Evolutionary conservation across 257 asterid species (phyloP).

Genomic region (Solanum clarkiae): DNA sequence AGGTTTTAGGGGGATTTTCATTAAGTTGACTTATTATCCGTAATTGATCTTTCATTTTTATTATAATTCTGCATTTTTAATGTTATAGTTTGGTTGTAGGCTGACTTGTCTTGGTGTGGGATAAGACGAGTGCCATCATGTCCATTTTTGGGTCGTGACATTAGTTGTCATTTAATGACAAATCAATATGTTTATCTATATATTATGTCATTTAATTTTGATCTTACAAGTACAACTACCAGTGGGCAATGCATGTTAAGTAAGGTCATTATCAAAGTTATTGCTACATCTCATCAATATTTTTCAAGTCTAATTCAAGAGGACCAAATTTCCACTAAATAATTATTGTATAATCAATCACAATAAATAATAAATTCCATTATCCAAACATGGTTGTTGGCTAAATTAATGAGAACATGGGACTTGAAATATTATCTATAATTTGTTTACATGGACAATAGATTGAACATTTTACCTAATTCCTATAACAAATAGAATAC

Average conservation of each 20-base stretch:
- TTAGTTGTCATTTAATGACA: neutral
- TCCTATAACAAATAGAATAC: neutral
- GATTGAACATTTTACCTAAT: neutral
- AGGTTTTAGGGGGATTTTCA: too few species aligned
- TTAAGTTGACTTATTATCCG: too few species aligned
- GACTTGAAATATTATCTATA: neutral
- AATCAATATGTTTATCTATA: neutral
- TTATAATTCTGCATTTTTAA: too few species aligned
- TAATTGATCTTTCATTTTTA: too few species aligned
- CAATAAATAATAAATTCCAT: neutral
- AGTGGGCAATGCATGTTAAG: neutral
- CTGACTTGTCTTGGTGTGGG: too few species aligned
- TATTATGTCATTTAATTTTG: neutral
- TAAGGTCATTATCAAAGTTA: neutral
- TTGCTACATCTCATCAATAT: neutral
- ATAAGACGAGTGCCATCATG: too few species aligned
- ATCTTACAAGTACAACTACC: neutral
- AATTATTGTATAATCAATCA: neutral
- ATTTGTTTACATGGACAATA: neutral
- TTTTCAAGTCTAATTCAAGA: neutral
- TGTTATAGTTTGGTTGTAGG: too few species aligned
- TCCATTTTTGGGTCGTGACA: too few species aligned
- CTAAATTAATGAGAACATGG: neutral
- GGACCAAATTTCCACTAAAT: neutral
- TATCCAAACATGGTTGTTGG: neutral